Evolutionary conservation across 2,329 filamentous ascomycete species (phyloP).

Genomic region (Leptosphaerulina australis): DNA sequence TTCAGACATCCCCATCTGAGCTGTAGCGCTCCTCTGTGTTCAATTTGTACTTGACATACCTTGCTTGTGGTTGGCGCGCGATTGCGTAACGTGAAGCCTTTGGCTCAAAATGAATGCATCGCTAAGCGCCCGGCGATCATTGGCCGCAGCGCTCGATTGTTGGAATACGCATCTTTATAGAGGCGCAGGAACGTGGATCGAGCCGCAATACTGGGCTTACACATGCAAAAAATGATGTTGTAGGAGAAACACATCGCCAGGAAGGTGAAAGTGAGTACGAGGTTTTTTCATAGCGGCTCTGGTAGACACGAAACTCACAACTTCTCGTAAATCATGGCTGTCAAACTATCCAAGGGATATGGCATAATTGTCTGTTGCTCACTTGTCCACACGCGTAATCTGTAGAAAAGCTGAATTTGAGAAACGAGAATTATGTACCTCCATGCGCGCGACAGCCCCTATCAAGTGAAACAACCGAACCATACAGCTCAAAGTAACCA

Average conservation of each 20-base stretch:
- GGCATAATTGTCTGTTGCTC: background rate
- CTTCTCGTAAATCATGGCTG: slow-evolving; percentile 12
- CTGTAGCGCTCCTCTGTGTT: background rate
- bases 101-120: background rate
- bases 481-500: background rate
- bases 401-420: slow-evolving; percentile 3
- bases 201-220: background rate
- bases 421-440: slow-evolving; percentile 16
- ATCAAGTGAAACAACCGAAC: background rate
- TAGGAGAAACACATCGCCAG: too few species aligned
- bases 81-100: slow-evolving; percentile 5
- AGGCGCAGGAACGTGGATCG: slow-evolving; percentile 7
- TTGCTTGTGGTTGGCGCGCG: slow-evolving; percentile 7
- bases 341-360: background rate
- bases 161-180: slow-evolving; percentile 3
- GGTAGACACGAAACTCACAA: background rate
- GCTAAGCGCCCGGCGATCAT: slow-evolving; percentile 2
- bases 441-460: slow-evolving; percentile 1
- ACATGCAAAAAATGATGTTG: slow-evolving; percentile 9
- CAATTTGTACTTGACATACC: background rate
- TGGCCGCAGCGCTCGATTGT: background rate
- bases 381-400: background rate
- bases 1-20: background rate
- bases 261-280: too few species aligned
- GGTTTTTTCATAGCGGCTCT: background rate